Conservation (phyloP, 1,284 basidiomycete species). For the Moesziomyces parantarcticus region DNA sequence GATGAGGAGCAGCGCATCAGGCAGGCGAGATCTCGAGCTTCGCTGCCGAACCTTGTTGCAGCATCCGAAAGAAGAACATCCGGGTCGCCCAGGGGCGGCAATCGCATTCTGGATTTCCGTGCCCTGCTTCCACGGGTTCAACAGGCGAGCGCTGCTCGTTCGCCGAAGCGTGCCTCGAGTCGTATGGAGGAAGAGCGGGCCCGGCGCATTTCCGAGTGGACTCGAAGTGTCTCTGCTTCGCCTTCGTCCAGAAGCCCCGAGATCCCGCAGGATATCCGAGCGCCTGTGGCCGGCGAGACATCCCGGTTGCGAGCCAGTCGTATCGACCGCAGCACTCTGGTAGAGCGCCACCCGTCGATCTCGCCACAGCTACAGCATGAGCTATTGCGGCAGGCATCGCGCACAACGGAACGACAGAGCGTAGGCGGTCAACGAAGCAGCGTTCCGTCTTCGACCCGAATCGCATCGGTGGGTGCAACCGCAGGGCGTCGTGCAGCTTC, state of each 20-base stretch:
- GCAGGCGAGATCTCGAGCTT: constrained; percentile 26
- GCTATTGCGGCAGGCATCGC: neutral
- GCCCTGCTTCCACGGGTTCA: constrained; percentile 20
- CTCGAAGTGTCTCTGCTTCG: constrained; percentile 22
- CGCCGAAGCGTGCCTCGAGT: neutral
- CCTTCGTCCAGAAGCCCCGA: constrained; percentile 14
- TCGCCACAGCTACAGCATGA: constrained; percentile 21
- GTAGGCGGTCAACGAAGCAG: neutral
- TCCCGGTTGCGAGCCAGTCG: constrained; percentile 23
- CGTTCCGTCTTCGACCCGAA: neutral
- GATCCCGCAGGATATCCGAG: neutral
- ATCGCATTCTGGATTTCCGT: constrained; percentile 13
- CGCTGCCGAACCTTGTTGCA: constrained; percentile 16
- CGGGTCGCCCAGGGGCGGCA: neutral
- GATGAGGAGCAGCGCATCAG: constrained; percentile 38
- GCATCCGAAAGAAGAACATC: neutral
- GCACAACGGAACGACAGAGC: neutral
- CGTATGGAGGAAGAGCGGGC: constrained; percentile 6
- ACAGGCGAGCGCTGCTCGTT: neutral
- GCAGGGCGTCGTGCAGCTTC: neutral
- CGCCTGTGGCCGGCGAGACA: constrained; percentile 9
- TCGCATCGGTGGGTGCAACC: neutral
- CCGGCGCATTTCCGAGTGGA: constrained; percentile 17
- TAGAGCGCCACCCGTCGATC: neutral
- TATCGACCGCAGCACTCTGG: constrained; percentile 10